A percentile compares a stretch with the other conserved stretches of the same genome.
Conservation (phyloP, 2,329 filamentous ascomycete genomes). For the Aspergillus floridensis region DNA sequence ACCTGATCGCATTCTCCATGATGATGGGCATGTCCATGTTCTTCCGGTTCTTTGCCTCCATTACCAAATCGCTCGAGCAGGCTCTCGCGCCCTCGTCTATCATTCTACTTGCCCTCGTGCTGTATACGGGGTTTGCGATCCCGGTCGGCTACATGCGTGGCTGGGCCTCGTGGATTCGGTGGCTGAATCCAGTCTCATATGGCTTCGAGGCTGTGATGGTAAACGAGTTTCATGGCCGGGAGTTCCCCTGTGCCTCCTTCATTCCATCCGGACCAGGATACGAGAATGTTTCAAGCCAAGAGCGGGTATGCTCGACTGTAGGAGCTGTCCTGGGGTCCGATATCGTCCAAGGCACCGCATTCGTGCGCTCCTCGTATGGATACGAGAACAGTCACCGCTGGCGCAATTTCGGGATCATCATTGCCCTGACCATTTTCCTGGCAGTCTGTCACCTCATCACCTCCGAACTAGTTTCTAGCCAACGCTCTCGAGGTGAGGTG, state of each 20-base stretch:
- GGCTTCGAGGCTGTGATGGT: slow-evolving; percentile 78
- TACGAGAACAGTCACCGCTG: slow-evolving; percentile 63
- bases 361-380: slow-evolving; percentile 52
- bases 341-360: slow-evolving; percentile 59
- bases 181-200: slow-evolving; percentile 74
- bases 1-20: slow-evolving; percentile 69
- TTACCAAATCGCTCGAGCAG: slow-evolving; percentile 62
- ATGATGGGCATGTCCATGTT: slow-evolving; percentile 78
- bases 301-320: slow-evolving; percentile 57
- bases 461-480: background rate
- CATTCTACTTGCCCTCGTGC: slow-evolving; percentile 34
- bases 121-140: slow-evolving; percentile 48
- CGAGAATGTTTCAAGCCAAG: slow-evolving; percentile 28
- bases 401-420: slow-evolving; percentile 67
- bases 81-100: slow-evolving; percentile 53
- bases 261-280: slow-evolving; percentile 44
- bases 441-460: background rate
- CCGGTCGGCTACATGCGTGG: slow-evolving; percentile 60
- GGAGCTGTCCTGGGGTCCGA: slow-evolving; percentile 55
- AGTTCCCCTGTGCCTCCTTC: slow-evolving; percentile 53
- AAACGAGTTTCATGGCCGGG: slow-evolving; percentile 71
- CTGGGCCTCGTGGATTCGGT: slow-evolving; percentile 79
- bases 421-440: slow-evolving; percentile 27
- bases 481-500: slow-evolving; percentile 1
- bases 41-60: slow-evolving; percentile 72